A percentile compares a stretch with the other conserved stretches of the same genome.
Conservation (phyloP, 495 filamentous ascomycete species). For the Collariella sp. region DNA sequence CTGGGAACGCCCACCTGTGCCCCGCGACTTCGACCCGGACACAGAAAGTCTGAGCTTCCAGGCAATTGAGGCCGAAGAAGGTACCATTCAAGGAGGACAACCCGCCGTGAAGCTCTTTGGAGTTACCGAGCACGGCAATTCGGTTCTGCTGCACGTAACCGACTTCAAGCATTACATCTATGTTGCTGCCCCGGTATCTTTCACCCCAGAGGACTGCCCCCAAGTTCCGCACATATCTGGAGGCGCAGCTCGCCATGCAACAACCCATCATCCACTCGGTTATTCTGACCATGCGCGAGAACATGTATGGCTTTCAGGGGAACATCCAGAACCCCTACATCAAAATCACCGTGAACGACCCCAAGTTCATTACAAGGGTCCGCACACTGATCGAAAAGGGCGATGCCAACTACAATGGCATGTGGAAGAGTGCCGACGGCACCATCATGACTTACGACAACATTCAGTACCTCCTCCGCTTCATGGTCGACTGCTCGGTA, state of each 20-base stretch:
- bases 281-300: slow-evolving; percentile 71
- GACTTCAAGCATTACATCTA: slow-evolving; percentile 96
- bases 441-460: slow-evolving; percentile 83
- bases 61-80: slow-evolving; percentile 92
- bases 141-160: slow-evolving; percentile 88
- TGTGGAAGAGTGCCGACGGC: slow-evolving; percentile 68
- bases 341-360: slow-evolving; percentile 85
- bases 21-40: slow-evolving; percentile 55
- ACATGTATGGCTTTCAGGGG: slow-evolving; percentile 85
- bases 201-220: slow-evolving; percentile 68
- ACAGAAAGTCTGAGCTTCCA: slow-evolving; percentile 77
- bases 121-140: slow-evolving; percentile 92
- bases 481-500: slow-evolving; percentile 93
- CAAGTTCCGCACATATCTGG: slow-evolving; percentile 66
- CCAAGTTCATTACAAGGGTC: slow-evolving; percentile 65
- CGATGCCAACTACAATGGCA: slow-evolving; percentile 76
- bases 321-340: slow-evolving; percentile 87
- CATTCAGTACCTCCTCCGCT: slow-evolving; percentile 88
- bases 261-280: slow-evolving; percentile 56
- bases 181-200: slow-evolving; percentile 76
- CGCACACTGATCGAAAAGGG: slow-evolving; percentile 63
- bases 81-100: slow-evolving; percentile 60
- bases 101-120: slow-evolving; percentile 83
- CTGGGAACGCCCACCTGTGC: slow-evolving; percentile 74
- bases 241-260: slow-evolving; percentile 58